Evolutionary conservation across 495 filamentous ascomycete species (phyloP), one percentile per base, ranked within the genome.

Genomic region (Penicillium psychrofluorescens): DNA sequence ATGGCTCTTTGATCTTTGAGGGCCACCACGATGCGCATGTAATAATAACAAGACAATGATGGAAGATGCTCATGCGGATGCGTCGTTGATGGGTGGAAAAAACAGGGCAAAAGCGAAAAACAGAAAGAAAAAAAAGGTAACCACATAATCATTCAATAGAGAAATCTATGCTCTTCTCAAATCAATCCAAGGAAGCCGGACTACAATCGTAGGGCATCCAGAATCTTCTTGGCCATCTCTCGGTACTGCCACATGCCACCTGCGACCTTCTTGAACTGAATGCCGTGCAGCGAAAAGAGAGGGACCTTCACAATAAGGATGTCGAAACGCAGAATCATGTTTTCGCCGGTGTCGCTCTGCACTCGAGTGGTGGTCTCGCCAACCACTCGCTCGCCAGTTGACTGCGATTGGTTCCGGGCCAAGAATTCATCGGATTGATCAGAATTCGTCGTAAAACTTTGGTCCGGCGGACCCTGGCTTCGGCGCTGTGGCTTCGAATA

Each of bases 231-330:
- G 35, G 92, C 92, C 87, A 97, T 89, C 49, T 88, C 86, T 69
- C 95, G 95, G 60, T 96, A 99, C 65, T 95, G 90, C 90, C 90
- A 96, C 48, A 92, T 95, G 33, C 90, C 87, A 6, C 92, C 95
- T 28, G 87, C 80, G 36, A 97, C 82, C 63, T 91, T 88, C 75
- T 99, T 99, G 72, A 99, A 99, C 63, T 99, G 92, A 39, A 99
- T 88, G 35, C 92, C 92, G 55, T 97, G 90, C 47, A 99, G 65
- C 14, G 84, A 86, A 51, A 99, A 84, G 39, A 99, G 67, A 22
- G 92, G 92, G 29, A 99, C 88, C 70, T 99, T 99, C 48, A 99
- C 92, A 47, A 99, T 90, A 49, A 97, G 78, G 42, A 98, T 95
- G 58, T 99, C 92, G 54, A 99, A 99, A 46, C 84, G 78, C 32